Evolutionary conservation across 2,329 filamentous ascomycete genomes (phyloP), one percentile per base, ranked within the genome.

Genomic region (Taxawa tesnikishii): DNA sequence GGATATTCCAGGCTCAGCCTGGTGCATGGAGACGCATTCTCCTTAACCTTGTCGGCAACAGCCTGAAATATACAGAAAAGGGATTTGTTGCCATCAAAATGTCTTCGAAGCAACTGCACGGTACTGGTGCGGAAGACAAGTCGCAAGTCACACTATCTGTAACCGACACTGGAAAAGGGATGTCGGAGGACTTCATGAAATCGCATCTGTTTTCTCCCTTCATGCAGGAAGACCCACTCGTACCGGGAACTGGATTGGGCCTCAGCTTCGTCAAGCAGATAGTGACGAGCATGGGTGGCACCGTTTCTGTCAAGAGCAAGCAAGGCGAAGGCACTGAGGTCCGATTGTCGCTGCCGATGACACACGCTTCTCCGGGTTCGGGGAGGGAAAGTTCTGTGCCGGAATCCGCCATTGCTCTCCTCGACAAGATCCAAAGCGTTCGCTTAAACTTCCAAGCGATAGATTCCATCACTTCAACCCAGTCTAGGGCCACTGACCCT

Each of bases 121-220:
- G 16, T 1, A 28, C 26, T 19, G 27, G 29, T 9, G 19, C 15
- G n/a, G 27, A 16, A 5, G 26, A 25, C 15, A 9, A 3, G 4
- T 37, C 34, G 10, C 23, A 27, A 10, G 28, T 38, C 21, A 29
- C 15, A 6, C 23, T 38, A 15, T 18, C 31, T 4, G 66, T 83
- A 2, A 59, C 61, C 0, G 78, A 83, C 41, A 76, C 77, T 0
- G 79, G 78, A 1, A 65, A 64, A 28, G 79, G 78, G 2, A 83
- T 83, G 15, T 67, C 66, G 0, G 58, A 69, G 6, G 70, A 78
- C 7, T 83, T 73, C 40, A 53, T 80, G 6, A 60, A 67, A n/a
- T 65, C 70, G 6, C 64, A 66, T 8, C 52, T 81, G 0, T 83
- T 75, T 44, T 70, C 66, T 0, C 72, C 75, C 0, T 81, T 81